Evolutionary conservation across 2,329 filamentous ascomycete genomes (phyloP).

Genomic region (Talaromyces sp.): DNA sequence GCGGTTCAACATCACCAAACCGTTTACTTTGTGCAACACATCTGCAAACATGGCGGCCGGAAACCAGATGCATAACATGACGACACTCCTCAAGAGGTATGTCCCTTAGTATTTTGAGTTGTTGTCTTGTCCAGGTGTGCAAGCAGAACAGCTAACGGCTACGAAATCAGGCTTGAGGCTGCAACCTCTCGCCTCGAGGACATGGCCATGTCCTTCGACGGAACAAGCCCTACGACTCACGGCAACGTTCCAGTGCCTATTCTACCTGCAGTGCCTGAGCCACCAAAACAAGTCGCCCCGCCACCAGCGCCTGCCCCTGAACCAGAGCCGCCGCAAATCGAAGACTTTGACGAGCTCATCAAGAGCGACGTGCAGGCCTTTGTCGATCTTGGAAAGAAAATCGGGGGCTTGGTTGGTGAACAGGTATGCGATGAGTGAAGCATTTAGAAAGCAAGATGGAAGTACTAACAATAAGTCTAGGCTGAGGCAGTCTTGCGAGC

Average conservation of each 20-base stretch:
- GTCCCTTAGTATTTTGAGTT: slow-evolving; percentile 22
- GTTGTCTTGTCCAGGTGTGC: neutral
- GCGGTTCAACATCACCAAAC: neutral
- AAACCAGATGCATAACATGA: slow-evolving; percentile 91
- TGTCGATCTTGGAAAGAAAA: slow-evolving; percentile 67
- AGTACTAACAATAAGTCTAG: slow-evolving; percentile 27
- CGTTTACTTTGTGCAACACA: neutral
- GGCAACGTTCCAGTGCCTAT: slow-evolving; percentile 18
- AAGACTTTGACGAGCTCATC: slow-evolving; percentile 81
- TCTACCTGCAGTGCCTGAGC: slow-evolving; percentile 19
- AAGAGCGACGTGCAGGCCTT: slow-evolving; percentile 69
- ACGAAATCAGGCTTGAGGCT: slow-evolving; percentile 74
- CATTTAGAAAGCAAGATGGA: neutral
- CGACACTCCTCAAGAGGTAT: slow-evolving; percentile 96
- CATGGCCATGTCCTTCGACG: slow-evolving; percentile 69
- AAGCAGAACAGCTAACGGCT: slow-evolving; percentile 5
- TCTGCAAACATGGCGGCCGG: slow-evolving; percentile 55
- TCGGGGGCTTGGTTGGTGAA: slow-evolving; percentile 72
- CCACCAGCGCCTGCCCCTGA: slow-evolving; percentile 49
- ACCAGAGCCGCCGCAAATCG: slow-evolving; percentile 67
- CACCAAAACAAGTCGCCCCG: slow-evolving; percentile 30
- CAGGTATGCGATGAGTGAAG: slow-evolving; percentile 53
- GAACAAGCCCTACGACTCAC: slow-evolving; percentile 40
- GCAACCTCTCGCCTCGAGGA: slow-evolving; percentile 94
- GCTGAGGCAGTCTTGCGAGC: slow-evolving; percentile 55